Evolutionary conservation across 2,329 filamentous ascomycete species (phyloP), one percentile per base, ranked within the genome.

Genomic region (Clonostachys rosea): DNA sequence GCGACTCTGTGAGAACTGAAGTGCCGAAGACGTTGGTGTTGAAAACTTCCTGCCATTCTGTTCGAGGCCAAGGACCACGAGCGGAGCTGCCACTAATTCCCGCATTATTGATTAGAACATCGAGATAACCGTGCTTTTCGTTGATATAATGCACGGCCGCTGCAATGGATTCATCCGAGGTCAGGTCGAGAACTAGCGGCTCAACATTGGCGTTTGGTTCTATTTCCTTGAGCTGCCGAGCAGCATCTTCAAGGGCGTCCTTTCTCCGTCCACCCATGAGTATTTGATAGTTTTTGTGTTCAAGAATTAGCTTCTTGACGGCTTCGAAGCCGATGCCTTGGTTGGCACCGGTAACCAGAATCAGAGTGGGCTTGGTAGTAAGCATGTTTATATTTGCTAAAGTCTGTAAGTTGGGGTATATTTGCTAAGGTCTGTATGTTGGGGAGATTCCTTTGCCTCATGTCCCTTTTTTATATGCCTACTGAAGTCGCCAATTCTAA

Each of bases 11-110:
- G 2, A 69, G 24, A 7, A 49, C 47, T 1, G 56, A 65, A n/a
- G 43, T 42, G 56, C 17, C 60, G 52, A 78, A 58, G 16, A 76
- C 68, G 52, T 78, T 78, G 42, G 76, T 64, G 4, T 67, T 70
- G 43, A 76, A 54, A 33, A 61, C 63, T 10, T 63, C 55, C 0
- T 71, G 60, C 47, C 65, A 67, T 13, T 53, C 54, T 55, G 76
- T 73, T 30, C 24, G 24, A 30, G 24, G 9, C 24, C 24, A 30
- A 47, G 67, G 63, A 3, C 69, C 73, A n/a, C 17, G 14, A 46
- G 71, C 69, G 17, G 58, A 50, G 8, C 51, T 37, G 4, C 44
- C 47, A 7, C 55, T 43, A 13, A 57, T 24, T 9, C 57, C 53
- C 4, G 73, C 73, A 45, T 74, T 76, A 44, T 65, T 60, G 8